These are phyloP conservation scores for Curvularia verruculosa DNA, from an alignment of 2,329 filamentous ascomycete genomes.

Conservation along the genomic window DNA sequence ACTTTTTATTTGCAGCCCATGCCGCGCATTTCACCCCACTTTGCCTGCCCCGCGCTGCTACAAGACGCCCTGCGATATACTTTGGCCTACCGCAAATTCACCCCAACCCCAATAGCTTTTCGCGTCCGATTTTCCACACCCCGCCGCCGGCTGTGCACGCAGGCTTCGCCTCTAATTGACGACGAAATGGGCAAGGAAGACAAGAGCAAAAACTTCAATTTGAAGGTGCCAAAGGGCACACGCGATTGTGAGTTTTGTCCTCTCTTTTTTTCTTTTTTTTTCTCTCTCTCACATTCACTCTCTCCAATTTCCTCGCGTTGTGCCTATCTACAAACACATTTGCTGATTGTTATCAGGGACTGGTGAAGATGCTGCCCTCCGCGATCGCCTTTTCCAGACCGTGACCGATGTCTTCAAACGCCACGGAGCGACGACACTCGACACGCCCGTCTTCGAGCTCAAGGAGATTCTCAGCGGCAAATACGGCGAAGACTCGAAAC, in stretches of 20 bases:
- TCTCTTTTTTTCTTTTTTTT: too few species aligned
- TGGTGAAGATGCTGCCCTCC: constrained; percentile 44
- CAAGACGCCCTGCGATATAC: constrained; percentile 30
- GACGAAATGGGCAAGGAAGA: constrained; percentile 56
- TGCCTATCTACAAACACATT: background rate
- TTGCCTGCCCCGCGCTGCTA: constrained; percentile 38
- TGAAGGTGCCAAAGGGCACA: constrained; percentile 91
- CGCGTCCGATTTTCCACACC: constrained; percentile 15
- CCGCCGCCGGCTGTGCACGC: constrained; percentile 27
- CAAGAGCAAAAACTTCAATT: constrained; percentile 60
- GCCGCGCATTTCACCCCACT: constrained; percentile 40
- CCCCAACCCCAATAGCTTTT: constrained; percentile 5
- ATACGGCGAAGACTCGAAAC: constrained; percentile 90
- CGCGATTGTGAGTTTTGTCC: constrained; percentile 69
- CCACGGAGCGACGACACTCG: constrained; percentile 47
- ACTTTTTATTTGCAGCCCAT: constrained; percentile 38
- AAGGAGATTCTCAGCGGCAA: constrained; percentile 86
- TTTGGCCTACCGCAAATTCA: constrained; percentile 24
- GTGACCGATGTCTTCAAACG: constrained; percentile 48
- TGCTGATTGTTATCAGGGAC: constrained; percentile 35
- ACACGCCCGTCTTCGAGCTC: constrained; percentile 79
- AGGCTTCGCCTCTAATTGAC: constrained; percentile 23
- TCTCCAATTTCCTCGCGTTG: too few species aligned
- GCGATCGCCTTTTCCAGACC: constrained; percentile 45
- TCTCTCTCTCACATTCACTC: background rate